These are phyloP conservation scores for Xylariaceae sp. DNA, from an alignment of 2,329 filamentous ascomycete species.

Conservation along the genomic window DNA sequence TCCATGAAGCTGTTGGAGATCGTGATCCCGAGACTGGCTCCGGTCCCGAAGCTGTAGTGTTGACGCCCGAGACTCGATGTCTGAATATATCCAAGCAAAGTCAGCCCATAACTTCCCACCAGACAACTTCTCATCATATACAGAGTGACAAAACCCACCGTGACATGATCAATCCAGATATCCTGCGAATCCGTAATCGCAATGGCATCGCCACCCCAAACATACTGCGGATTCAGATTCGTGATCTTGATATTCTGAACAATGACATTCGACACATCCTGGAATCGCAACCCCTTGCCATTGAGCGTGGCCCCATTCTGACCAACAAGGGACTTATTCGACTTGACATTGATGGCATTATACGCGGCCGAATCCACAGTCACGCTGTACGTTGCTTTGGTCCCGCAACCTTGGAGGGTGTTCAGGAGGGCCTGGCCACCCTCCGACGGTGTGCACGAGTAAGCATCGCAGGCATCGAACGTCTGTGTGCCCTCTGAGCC, in stretches of 20 bases:
- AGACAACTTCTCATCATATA: not conserved
- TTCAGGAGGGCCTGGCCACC: not conserved
- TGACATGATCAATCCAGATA: conserved; percentile 29
- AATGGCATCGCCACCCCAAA: conserved; percentile 57
- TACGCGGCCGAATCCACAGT: not conserved
- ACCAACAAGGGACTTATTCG: conserved; percentile 55
- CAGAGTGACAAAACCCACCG: conserved; percentile 8
- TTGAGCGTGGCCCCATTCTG: conserved; percentile 48
- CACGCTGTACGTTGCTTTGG: not conserved
- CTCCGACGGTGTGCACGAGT: not conserved
- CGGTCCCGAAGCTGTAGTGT: conserved; percentile 36
- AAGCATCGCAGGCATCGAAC: conserved; percentile 34
- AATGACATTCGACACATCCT: conserved; percentile 51
- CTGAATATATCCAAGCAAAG: not conserved
- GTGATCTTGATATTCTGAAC: conserved; percentile 55
- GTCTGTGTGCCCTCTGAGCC: conserved; percentile 52
- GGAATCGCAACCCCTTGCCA: conserved; percentile 26
- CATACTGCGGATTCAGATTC: conserved; percentile 51
- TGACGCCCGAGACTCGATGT: conserved; percentile 41
- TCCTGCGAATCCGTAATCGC: conserved; percentile 36
- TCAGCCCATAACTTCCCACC: not conserved
- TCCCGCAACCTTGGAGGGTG: not conserved
- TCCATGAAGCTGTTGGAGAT: conserved; percentile 45
- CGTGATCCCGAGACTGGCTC: conserved; percentile 35
- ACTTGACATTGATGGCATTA: conserved; percentile 46